Evolutionary conservation across 768 basidiomycete species (phyloP), one percentile per base, ranked within the genome.

Genomic region (Agrocybe pediades): DNA sequence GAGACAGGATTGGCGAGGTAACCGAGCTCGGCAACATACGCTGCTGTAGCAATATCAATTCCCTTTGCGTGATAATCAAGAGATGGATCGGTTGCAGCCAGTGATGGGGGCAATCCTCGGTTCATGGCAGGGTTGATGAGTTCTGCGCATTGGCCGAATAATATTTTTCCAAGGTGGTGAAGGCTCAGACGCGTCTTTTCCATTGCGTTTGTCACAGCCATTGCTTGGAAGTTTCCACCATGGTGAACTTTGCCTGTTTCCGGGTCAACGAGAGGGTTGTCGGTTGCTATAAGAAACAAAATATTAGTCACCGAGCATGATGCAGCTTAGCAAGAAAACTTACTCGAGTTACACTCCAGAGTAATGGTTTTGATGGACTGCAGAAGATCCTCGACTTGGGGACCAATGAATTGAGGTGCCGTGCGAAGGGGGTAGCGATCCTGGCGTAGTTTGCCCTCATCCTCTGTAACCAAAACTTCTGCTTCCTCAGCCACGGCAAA

Each of bases 141-240:
- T 68, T 92, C 89, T 1, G 88, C 77, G 54, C 77, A 73, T 58
- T 90, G 88, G 0, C 81, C 75, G 60, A 88, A 90, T 54, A 86
- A 71, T 46, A 90, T 71, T 62, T 86, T 85, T 48, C 88, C 88
- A 43, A 90, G 71, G 59, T 87, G 87, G 43, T 86, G 77, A n/a
- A 90, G 72, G 19, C 78, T 77, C 21, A 89, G 76, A 25, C 92
- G 87, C 16, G 88, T 89, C 68, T 92, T 91, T 67, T 94, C 92
- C 89, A 93, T 92, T 11, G 86, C 84, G 51, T 90, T 92, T 7
- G 90, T 90, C 36, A 94, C 84, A 2, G 90, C 77, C 80, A 91
- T 88, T 0, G 90, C 90, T 65, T 94, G 92, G 82, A 95, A 95
- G 67, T 94, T 94, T 15, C 92, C 92, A 25, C 90, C 92, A 51